These are phyloP conservation scores for Zygosaccharomyces pseudobailii DNA, from an alignment of 1,139 yeast genomes.

Conservation along the genomic window DNA sequence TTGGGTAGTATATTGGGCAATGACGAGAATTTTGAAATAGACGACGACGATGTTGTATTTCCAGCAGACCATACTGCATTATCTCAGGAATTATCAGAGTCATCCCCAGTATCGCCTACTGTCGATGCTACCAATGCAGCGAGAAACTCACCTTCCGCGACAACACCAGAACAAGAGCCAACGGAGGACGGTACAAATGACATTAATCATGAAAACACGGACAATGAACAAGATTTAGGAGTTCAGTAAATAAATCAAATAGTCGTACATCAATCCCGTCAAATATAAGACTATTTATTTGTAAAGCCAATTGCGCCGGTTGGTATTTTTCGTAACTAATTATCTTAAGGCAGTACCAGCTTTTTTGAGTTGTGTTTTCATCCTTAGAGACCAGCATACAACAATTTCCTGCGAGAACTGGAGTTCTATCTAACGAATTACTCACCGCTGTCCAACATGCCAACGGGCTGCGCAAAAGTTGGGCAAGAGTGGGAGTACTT, in stretches of 20 bases:
- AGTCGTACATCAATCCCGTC: not conserved
- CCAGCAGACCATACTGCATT: not conserved
- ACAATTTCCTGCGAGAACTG: too few species aligned
- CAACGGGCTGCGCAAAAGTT: too few species aligned
- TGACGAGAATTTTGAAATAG: conserved; percentile 32
- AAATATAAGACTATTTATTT: not conserved
- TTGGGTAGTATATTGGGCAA: conserved; percentile 30
- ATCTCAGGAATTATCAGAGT: conserved; percentile 2
- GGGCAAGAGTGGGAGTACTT: conserved; percentile 26
- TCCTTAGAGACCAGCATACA: too few species aligned
- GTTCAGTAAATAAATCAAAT: not conserved
- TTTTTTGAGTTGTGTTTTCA: not conserved
- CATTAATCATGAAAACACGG: not conserved
- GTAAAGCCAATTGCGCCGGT: too few species aligned
- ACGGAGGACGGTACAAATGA: not conserved
- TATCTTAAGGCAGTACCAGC: not conserved
- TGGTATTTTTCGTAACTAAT: not conserved
- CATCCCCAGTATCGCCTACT: not conserved
- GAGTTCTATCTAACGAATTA: too few species aligned
- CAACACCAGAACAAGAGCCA: not conserved
- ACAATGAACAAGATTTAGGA: not conserved
- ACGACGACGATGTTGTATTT: conserved; percentile 20
- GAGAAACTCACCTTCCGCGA: not conserved
- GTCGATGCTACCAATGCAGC: not conserved
- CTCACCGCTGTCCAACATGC: too few species aligned